Conservation (phyloP, 192 early-diverging fungal genomes). For the Podila epigama region DNA sequence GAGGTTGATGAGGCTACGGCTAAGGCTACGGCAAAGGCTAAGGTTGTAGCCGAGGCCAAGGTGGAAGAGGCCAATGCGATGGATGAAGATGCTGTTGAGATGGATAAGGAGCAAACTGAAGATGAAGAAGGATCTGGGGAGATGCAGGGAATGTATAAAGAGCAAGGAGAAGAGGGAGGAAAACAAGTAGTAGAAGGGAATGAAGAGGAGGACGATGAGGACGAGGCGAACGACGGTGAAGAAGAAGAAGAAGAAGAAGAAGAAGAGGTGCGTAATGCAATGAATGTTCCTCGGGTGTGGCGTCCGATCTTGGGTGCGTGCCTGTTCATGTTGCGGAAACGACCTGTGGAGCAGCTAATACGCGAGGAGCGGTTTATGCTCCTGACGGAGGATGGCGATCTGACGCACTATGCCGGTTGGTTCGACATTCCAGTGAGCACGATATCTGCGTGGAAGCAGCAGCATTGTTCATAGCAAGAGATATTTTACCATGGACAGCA, state of each 20-base stretch:
- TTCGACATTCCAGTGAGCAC: constrained; percentile 50
- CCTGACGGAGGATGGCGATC: constrained; percentile 58
- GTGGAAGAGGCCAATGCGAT: too few species aligned
- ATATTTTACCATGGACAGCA: too few species aligned
- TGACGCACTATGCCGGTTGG: constrained; percentile 55
- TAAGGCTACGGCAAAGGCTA: too few species aligned
- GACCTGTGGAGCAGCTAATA: constrained; percentile 6
- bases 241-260: constrained; percentile 34
- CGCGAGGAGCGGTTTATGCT: constrained; percentile 47
- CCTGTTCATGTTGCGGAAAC: constrained; percentile 32
- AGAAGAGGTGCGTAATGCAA: constrained; percentile 23
- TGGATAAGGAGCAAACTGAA: too few species aligned
- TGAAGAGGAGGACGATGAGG: too few species aligned
- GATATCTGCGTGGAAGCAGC: constrained; percentile 36
- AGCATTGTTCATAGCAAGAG: background rate
- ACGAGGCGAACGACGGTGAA: constrained; percentile 6
- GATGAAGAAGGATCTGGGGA: background rate
- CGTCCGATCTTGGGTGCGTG: constrained; percentile 57
- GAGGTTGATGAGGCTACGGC: too few species aligned
- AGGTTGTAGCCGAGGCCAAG: too few species aligned
- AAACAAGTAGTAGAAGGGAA: too few species aligned
- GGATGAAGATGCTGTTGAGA: background rate
- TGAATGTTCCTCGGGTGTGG: constrained; percentile 55
- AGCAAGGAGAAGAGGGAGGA: constrained; percentile 32
- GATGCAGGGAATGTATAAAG: constrained; percentile 5